These are phyloP conservation scores for Nymphaea thermarum DNA, from an alignment of 164 flowering plant species.

Conservation along the genomic window DNA sequence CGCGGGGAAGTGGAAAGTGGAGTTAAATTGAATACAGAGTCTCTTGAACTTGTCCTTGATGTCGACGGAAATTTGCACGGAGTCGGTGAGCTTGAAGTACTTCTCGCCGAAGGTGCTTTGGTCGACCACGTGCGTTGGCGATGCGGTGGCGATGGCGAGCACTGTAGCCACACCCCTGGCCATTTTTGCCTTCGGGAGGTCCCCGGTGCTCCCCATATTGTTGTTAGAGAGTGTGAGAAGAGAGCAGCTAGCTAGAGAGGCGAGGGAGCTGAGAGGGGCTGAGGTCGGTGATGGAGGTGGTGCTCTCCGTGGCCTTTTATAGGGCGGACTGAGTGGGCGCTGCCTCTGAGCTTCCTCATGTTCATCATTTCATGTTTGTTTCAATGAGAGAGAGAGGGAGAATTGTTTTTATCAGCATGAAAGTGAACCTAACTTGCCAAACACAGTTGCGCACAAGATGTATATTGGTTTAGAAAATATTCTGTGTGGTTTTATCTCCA, in stretches of 20 bases:
- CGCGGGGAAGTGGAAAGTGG: too few species aligned
- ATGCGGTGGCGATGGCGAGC: neutral
- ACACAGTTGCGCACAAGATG: too few species aligned
- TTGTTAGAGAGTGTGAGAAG: neutral
- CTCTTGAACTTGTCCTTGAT: neutral
- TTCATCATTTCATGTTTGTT: too few species aligned
- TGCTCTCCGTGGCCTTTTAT: too few species aligned
- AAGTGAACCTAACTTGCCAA: too few species aligned
- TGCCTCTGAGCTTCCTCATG: too few species aligned
- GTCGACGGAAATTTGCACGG: neutral
- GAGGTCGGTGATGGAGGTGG: neutral
- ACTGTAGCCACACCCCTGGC: neutral
- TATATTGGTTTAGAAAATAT: too few species aligned
- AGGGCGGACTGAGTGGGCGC: too few species aligned
- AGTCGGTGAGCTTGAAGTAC: neutral
- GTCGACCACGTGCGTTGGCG: neutral
- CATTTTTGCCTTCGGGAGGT: neutral
- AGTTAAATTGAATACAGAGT: neutral
- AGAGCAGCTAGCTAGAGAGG: neutral
- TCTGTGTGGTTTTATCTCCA: too few species aligned
- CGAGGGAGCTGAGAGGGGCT: neutral
- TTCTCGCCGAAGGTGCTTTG: neutral
- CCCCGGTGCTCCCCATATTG: neutral
- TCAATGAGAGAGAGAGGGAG: too few species aligned
- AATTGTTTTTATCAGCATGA: too few species aligned